phyloP scores from a whole-genome alignment of 2,329 filamentous ascomycete species.

The Aspergillaceae sp. region DNA sequence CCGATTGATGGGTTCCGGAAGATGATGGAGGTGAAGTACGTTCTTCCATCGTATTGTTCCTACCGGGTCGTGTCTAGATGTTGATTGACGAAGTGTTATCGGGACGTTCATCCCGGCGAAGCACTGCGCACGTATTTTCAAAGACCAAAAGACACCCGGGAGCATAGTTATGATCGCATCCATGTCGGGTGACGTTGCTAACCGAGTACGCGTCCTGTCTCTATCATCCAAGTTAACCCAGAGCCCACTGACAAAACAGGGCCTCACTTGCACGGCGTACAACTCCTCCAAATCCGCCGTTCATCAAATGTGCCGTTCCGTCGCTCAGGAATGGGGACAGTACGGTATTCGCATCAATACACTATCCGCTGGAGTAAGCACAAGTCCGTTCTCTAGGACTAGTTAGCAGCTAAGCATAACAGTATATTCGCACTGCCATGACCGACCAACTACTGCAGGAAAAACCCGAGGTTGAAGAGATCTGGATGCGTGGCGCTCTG shows the following conservation, averaged over 20 bases:
- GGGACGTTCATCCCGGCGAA: constrained; percentile 31
- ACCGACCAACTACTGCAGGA: constrained; percentile 38
- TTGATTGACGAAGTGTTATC: constrained; percentile 15
- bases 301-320: constrained; percentile 40
- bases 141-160: constrained; percentile 46
- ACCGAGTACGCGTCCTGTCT: constrained; percentile 35
- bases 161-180: constrained; percentile 61
- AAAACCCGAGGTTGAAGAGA: constrained; percentile 44
- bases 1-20: constrained; percentile 28
- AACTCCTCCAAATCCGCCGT: constrained; percentile 45
- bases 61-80: not conserved
- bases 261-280: constrained; percentile 55
- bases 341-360: constrained; percentile 72
- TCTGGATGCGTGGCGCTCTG: constrained; percentile 46
- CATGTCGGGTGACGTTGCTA: constrained; percentile 61
- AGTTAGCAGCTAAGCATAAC: not conserved
- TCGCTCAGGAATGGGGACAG: constrained; percentile 43
- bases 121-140: constrained; percentile 40
- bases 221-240: not conserved
- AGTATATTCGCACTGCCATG: constrained; percentile 44
- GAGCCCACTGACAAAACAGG: constrained; percentile 31
- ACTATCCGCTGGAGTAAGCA: constrained; percentile 57
- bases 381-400: no score
- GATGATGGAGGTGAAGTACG: constrained; percentile 28
- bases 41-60: not conserved